Base-by-base conservation (phyloP, 371 early-diverging fungal genomes). In the Smittium mucronatum region DNA sequence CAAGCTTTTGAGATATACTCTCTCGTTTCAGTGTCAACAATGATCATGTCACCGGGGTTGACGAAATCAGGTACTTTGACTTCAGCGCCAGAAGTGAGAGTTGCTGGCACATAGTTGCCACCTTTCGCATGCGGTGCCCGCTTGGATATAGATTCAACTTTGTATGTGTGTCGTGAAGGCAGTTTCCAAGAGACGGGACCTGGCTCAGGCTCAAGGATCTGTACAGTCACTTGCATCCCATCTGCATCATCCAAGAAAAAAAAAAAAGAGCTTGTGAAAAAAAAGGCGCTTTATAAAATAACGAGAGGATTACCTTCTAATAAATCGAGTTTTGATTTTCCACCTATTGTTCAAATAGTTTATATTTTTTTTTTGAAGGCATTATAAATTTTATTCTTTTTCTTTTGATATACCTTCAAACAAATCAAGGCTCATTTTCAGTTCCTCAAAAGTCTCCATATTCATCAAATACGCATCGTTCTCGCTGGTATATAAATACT, bases 1-100 rank as follows among this genome's bases (percentile, higher is more conserved):
- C 32, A 68, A 2, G 81, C 82, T 26, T 88, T 81, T 34, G 81
- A 80, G 34, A 86, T 72, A 61, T 93, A 93, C 67, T 82, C 83
- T 68, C 80, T 75, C n/a, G 83, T 80, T 25, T 83, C 82, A 8
- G 89, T 78, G 70, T 91, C 88, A n/a, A 93, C 87, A 0, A 88
- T 72, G 29, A 93, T 82, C 60, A 75, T 78, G 47, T 93, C 93
- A 15, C 92, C 92, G 29, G 79, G 78, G 70, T 86, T 80, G 31
- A 93, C 85, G 83, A 91, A 92, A 71, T 90, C 89, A 15, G 92
- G 93, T 8, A 93, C 90, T 71, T 79, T 82, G 31, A 93, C 79
- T 63, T 74, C 82, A 28, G 84, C 84, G 15, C 89, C 92, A 68
- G 86, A 87, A n/a, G 85, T 84, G 25, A 91, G 78, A 2, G 77